Evolutionary conservation across 2,329 filamentous ascomycete species (phyloP), one percentile per base, ranked within the genome.

Genomic region (Magnaporthales sp.): DNA sequence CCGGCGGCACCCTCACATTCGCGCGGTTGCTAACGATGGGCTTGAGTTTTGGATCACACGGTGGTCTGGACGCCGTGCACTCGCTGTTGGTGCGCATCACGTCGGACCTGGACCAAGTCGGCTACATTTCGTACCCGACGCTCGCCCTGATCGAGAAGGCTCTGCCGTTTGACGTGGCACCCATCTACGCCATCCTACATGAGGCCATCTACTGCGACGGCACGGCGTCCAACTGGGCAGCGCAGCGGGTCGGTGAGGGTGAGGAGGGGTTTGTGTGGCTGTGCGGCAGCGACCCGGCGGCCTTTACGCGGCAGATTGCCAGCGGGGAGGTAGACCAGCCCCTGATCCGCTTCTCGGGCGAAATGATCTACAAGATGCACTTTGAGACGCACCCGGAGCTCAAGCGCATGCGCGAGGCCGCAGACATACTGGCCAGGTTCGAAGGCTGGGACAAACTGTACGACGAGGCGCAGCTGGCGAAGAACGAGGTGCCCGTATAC

Each of bases 311-410:
- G 56, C 56, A 60, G 56, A 24, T 60, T 1, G 54, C 54, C 13
- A 29, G 22, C n/a, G 54, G 69, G 46, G 70, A 71, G 70, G 68
- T 69, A 22, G 70, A 70, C 9, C 74, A 75, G 6, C 74, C 79
- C 2, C 88, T 89, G 0, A 80, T 95, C 26, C 91, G 85, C 76
- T 96, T 97, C 78, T 92, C 91, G 0, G 93, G 93, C 68, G 94
- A 98, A 79, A 97, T 97, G 92, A 86, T 97, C 64, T 97, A 88
- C 75, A 89, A 91, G 0, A 90, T 91, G 77, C 91, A 93, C 83
- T 93, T 97, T 71, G 87, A 93, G 51, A 89, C 89, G 19, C 94
- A 92, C 73, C 81, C 86, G 0, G 92, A 96, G 75, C 85, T 98
- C 24, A 79, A 79, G n/a, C 80, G 86, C 67, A 77, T 98, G 62